phyloP scores from a whole-genome alignment of 2,329 filamentous ascomycete genomes.

The Colletotrichum limetticola region DNA sequence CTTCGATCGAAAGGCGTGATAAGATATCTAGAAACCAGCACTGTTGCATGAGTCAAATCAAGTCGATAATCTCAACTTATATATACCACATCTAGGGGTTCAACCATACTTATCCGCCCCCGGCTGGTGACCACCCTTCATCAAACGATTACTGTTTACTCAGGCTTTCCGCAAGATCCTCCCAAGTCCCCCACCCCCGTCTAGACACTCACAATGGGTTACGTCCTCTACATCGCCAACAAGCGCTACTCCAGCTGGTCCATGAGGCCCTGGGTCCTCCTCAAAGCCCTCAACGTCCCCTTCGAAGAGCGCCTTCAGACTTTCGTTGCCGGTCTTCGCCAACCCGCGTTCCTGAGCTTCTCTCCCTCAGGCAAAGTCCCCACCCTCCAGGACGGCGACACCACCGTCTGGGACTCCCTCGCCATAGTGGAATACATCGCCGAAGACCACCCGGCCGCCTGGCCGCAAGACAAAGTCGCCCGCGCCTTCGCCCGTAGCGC shows the following conservation, averaged over 20 bases:
- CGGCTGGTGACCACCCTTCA: too few species aligned
- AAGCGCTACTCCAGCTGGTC: constrained; percentile 60
- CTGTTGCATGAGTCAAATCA: constrained; percentile 21
- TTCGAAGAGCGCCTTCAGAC: constrained; percentile 52
- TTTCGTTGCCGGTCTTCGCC: constrained; percentile 44
- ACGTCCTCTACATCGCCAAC: constrained; percentile 54
- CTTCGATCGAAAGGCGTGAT: neutral
- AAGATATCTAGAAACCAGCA: neutral
- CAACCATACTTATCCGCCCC: neutral
- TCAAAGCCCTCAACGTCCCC: constrained; percentile 54
- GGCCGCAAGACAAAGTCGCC: constrained; percentile 51
- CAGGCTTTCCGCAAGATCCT: neutral
- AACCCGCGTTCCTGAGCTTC: constrained; percentile 48
- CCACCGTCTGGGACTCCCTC: constrained; percentile 56
- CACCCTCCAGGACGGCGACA: constrained; percentile 47
- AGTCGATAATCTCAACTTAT: neutral
- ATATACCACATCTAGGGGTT: neutral
- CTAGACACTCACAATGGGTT: constrained; percentile 43
- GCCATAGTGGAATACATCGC: constrained; percentile 60
- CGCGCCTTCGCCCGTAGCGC: constrained; percentile 56
- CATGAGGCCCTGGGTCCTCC: constrained; percentile 57
- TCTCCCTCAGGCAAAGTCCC: constrained; percentile 56
- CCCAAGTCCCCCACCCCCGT: neutral
- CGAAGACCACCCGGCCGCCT: constrained; percentile 53
- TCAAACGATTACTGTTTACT: neutral